Evolutionary conservation across 2,329 filamentous ascomycete species (phyloP).

Genomic region (Colletotrichum siamense): DNA sequence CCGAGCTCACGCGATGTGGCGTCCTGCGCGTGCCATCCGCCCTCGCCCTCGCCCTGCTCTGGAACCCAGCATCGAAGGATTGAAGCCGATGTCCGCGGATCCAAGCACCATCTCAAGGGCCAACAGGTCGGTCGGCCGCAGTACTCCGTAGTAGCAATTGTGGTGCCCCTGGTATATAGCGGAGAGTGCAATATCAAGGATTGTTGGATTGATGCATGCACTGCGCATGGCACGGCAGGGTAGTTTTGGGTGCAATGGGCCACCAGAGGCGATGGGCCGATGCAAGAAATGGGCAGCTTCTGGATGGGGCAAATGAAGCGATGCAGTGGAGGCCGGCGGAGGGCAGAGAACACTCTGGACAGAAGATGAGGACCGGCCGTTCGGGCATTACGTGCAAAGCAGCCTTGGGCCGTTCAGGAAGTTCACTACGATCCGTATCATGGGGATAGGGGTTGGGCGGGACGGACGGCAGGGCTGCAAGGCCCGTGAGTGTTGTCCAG

Average conservation of each 20-base stretch:
- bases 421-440: not conserved
- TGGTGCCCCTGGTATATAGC: not conserved
- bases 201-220: not conserved
- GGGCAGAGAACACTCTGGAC: not conserved
- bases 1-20: not conserved
- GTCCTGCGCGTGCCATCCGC: not conserved
- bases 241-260: not conserved
- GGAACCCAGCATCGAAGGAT: not conserved
- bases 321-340: not conserved
- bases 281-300: not conserved
- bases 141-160: not conserved
- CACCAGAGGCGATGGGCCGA: not conserved
- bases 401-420: conserved; percentile 9
- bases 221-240: not conserved
- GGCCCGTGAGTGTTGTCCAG: not conserved
- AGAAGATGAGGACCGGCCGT: not conserved
- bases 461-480: not conserved
- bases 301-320: conserved; percentile 2
- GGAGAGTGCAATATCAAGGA: not conserved
- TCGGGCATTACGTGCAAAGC: not conserved
- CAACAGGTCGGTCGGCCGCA: not conserved
- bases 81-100: not conserved
- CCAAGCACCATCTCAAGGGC: not conserved
- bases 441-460: not conserved
- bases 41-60: not conserved